phyloP scores from a whole-genome alignment of 73 alveolate genomes.

The Durusdinium trenchii region DNA sequence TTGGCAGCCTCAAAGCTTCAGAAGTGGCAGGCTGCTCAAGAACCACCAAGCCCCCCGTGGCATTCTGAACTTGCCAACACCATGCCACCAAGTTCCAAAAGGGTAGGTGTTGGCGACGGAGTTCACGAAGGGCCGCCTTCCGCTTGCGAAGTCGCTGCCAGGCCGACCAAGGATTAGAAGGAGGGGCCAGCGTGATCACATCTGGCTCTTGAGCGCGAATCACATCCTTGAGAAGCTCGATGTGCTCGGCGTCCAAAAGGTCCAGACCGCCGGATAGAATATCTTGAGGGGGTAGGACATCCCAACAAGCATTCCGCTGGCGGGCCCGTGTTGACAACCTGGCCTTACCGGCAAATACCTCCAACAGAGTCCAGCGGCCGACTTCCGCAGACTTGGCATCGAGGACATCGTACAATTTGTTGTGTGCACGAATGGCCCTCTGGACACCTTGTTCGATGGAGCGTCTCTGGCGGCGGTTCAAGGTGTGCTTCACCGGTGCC shows the following conservation, averaged over 20 bases:
- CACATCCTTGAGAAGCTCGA: not conserved
- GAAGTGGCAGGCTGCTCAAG: not conserved
- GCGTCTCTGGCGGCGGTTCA: not conserved
- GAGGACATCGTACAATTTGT: not conserved
- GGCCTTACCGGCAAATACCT: not conserved
- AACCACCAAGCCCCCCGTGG: not conserved
- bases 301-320: not conserved
- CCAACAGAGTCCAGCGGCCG: not conserved
- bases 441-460: not conserved
- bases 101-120: not conserved
- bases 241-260: not conserved
- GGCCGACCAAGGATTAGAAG: not conserved
- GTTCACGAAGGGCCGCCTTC: not conserved
- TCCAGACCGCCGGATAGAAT: not conserved
- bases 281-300: not conserved
- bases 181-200: not conserved
- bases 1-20: not conserved
- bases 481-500: not conserved
- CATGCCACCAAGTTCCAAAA: not conserved
- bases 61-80: not conserved
- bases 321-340: not conserved
- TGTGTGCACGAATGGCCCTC: not conserved
- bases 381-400: too few relatives aligned
- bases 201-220: not conserved
- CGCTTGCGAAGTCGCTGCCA: not conserved